These are phyloP conservation scores for Shiraia sp. DNA, from an alignment of 2,329 filamentous ascomycete genomes.

Conservation along the genomic window DNA sequence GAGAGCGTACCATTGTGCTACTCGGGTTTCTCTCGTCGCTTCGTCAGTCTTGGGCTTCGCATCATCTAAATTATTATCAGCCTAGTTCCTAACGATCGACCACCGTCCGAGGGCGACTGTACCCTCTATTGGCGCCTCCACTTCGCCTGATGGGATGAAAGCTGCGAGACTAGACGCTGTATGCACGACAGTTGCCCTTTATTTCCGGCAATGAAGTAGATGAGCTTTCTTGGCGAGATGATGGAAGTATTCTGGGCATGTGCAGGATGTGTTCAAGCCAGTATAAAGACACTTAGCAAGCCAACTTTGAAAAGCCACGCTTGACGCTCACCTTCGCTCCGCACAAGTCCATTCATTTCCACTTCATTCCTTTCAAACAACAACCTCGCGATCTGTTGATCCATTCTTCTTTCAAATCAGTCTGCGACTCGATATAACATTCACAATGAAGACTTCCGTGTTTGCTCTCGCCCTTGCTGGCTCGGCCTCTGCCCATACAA, in stretches of 20 bases:
- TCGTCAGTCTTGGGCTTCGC: not conserved
- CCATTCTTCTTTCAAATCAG: constrained; percentile 15
- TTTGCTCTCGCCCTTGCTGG: constrained; percentile 35
- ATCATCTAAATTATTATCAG: constrained; percentile 6
- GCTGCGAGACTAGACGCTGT: too few species aligned
- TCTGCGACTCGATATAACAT: constrained; percentile 4
- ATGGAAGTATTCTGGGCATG: constrained; percentile 12
- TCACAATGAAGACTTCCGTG: constrained; percentile 39
- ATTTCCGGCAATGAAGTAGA: too few species aligned
- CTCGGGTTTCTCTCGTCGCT: not conserved
- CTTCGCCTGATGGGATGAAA: too few species aligned
- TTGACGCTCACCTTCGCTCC: constrained; percentile 35
- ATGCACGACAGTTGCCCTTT: too few species aligned
- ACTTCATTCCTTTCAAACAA: constrained; percentile 27
- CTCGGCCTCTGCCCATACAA: constrained; percentile 40
- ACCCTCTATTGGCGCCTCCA: too few species aligned
- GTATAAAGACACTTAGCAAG: constrained; percentile 25
- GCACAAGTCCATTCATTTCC: constrained; percentile 24
- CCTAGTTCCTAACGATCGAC: constrained; percentile 17
- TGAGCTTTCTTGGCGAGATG: constrained; percentile 19
- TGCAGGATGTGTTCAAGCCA: not conserved
- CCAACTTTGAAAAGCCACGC: constrained; percentile 24
- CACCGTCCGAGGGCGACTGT: too few species aligned
- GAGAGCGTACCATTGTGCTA: not conserved
- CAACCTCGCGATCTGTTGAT: constrained; percentile 11